Base-by-base conservation (phyloP, 768 basidiomycete species). In the Termitomyces sp. region DNA sequence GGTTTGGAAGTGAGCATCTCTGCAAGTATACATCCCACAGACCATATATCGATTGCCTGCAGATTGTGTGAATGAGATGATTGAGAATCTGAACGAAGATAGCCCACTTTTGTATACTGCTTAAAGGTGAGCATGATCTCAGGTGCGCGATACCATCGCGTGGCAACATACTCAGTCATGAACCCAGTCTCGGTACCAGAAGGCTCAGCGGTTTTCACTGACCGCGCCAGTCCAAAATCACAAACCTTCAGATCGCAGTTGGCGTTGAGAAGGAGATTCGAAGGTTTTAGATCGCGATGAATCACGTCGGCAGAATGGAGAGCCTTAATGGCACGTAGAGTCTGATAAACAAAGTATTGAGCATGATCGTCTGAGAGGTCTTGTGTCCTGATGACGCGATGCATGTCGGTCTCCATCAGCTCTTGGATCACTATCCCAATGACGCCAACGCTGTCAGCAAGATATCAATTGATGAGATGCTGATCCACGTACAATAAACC, bases 91-190 rank as follows among this genome's bases (percentile, higher is more conserved):
- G 36, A 62, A 7, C 0, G 33, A 60, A 54, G 56, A 43, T 33
- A 26, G 14, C 59, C 55, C 57, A 84, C 89, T 76, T 94, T 94
- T 52, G 95, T 96, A 75, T 99, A 99, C 70, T 97, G 90, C 70
- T 97, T 96, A 80, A 98, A 98, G 10, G 94, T 97, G 52, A 99
- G 80, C 97, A 99, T 99, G 75, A 99, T 95, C 71, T 99, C 97
- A 0, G 97, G 97, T 0, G 97, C 97, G 38, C 97, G 86, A 68
- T 98, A 99, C 97, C 97, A 99, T 64, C 97, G 80, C 26, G 97
- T 98, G 2, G 97, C 96, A 50, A 99, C 97, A 67, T 95, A 96
- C 85, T 94, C 92, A 1, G 93, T 96, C 93, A 95, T 94, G 76
- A 94, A 94, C 5, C 87, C 87, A 6, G 82, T 90, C 65, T 91